Evolutionary conservation across 164 flowering plant genomes (phyloP), one percentile per base, ranked within the genome.

Genomic region (Echeveria elegans): DNA sequence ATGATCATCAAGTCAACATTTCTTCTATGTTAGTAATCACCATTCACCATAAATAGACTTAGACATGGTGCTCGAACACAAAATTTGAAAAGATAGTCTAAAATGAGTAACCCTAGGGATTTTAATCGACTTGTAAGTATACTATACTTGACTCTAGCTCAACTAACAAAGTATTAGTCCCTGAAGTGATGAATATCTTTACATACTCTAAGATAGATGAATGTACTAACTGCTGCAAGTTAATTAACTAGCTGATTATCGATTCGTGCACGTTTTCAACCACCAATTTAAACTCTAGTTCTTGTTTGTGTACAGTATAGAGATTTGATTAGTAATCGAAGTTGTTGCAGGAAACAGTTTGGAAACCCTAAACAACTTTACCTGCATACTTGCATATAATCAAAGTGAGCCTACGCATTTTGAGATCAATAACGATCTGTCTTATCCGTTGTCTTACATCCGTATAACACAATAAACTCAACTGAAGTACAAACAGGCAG

Each of bases 401-500:
- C 26, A 52, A 52, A 53, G 14, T 48, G 5, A 48, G 15, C 15
- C 45, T 9, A 48, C 1, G 23, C 53, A 48, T 48, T 18, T 48
- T n/a, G 24, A 18, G 21, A 19, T n/a, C 53, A 53, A 53, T 53
- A 53, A 26, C 26, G 21, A 21, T 50, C 56, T 50, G 56, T 50
- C 56, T n/a, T 50, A 50, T 50, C 2, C 28, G 0, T 53, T 53
- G 60, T 53, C 60, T 53, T 53, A 28, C 31, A 7, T 26, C 60
- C 60, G 16, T 53, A n/a, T 53, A 24, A 26, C 60, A 14, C 4
- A 1, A 53, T 24, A 9, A n/a, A 53, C 28, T 53, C 60, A 53
- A 53, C 60, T 53, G 60, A 53, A 1, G 60, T 53, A 26, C 60
- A 53, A 50, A 50, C 60, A 53, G 60, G 18, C 60, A 53, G 60